Evolutionary conservation across 2,329 filamentous ascomycete species (phyloP).

Genomic region (Parafenestella ontariensis): DNA sequence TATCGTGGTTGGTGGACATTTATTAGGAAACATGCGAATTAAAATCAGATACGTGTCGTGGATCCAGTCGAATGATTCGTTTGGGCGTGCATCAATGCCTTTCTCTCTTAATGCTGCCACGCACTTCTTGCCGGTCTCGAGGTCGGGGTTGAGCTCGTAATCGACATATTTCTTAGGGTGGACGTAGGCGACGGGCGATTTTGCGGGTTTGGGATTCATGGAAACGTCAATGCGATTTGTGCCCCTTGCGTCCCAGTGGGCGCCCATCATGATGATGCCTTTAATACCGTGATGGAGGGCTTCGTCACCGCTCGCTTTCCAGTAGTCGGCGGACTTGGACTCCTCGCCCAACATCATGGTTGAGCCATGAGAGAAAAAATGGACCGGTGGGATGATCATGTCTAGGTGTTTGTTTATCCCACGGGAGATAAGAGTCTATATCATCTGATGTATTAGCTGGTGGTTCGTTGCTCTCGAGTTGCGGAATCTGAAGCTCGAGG

Average conservation of each 20-base stretch:
- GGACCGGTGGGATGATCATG: conserved; percentile 60
- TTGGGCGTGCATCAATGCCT: conserved; percentile 62
- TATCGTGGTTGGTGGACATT: conserved; percentile 71
- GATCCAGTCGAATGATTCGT: conserved; percentile 72
- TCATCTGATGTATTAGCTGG: background rate
- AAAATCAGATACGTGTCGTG: conserved; percentile 74
- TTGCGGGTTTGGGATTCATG: conserved; percentile 65
- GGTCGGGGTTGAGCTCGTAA: conserved; percentile 68
- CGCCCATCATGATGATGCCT: conserved; percentile 72
- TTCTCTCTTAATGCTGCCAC: conserved; percentile 58
- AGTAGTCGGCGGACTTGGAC: conserved; percentile 67
- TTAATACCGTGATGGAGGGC: conserved; percentile 66
- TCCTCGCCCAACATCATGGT: conserved; percentile 76
- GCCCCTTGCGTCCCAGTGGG: conserved; percentile 68
- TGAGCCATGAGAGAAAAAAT: conserved; percentile 74
- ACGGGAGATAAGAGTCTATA: background rate
- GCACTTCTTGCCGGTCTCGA: conserved; percentile 59
- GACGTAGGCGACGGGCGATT: conserved; percentile 71
- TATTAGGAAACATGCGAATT: conserved; percentile 71
- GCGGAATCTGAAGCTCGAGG: no score
- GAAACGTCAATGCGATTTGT: conserved; percentile 65
- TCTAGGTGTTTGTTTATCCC: no score
- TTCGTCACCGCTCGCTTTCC: conserved; percentile 70
- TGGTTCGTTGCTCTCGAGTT: no score
- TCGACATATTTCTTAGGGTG: conserved; percentile 69